Evolutionary conservation across 2,329 filamentous ascomycete genomes (phyloP).

Genomic region (Teratosphaeria epicoccoides): DNA sequence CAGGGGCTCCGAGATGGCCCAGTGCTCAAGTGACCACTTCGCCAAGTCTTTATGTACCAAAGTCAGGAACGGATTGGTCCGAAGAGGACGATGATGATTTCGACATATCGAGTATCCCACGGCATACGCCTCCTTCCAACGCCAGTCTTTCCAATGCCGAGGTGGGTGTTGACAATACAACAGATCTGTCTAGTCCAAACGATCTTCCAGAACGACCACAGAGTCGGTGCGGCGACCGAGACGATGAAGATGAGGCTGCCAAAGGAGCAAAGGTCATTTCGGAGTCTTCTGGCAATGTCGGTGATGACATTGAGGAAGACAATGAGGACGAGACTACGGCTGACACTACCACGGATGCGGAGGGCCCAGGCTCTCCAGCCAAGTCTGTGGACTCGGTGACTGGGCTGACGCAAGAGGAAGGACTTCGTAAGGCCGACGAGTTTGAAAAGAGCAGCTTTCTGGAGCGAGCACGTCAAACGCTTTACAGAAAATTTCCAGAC

Average conservation of each 20-base stretch:
- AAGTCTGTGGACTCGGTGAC: conserved; percentile 5
- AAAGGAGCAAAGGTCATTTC: neutral
- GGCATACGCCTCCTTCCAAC: neutral
- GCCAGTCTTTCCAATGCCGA: neutral
- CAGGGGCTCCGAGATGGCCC: neutral
- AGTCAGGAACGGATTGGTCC: neutral
- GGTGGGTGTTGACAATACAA: neutral
- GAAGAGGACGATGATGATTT: neutral
- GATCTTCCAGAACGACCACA: neutral
- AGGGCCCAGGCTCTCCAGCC: neutral
- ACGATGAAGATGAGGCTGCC: neutral
- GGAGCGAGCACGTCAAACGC: neutral
- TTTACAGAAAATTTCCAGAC: neutral
- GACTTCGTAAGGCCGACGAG: neutral
- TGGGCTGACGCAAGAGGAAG: conserved; percentile 6
- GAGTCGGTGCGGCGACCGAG: neutral
- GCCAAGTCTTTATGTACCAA: neutral
- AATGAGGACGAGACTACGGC: neutral
- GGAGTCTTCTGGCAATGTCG: neutral
- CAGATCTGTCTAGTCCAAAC: neutral
- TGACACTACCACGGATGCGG: neutral
- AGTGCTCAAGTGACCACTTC: neutral
- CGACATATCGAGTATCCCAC: neutral
- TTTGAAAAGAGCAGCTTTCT: neutral
- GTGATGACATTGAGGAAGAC: neutral